phyloP scores from a whole-genome alignment of 2,329 filamentous ascomycete genomes.

The Sporothrix sp. region DNA sequence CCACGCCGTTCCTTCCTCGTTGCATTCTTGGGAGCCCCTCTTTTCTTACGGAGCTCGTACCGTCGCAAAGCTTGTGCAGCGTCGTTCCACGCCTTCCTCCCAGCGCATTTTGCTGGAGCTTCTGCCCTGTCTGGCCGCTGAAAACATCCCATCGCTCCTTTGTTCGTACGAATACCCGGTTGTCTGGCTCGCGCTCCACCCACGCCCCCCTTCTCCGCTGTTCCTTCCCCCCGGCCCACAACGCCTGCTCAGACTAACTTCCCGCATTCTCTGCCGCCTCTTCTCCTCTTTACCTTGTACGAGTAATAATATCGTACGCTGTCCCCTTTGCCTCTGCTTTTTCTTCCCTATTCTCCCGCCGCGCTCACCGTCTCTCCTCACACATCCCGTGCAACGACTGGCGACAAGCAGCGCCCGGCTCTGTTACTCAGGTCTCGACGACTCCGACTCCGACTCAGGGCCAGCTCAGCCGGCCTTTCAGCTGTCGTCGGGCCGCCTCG shows the following conservation, averaged over 20 bases:
- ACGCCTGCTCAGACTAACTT: conserved; percentile 1
- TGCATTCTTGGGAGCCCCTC: neutral
- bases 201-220: conserved; percentile 1
- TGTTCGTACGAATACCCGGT: neutral
- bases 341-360: neutral
- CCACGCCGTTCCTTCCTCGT: neutral
- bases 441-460: too few relatives aligned
- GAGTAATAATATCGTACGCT: too few relatives aligned
- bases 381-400: too few relatives aligned
- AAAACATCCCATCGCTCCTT: neutral
- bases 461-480: too few relatives aligned
- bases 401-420: too few relatives aligned
- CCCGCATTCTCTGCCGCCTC: neutral
- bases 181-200: neutral
- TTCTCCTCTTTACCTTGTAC: neutral
- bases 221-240: neutral
- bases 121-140: neutral
- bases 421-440: too few relatives aligned
- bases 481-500: too few relatives aligned
- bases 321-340: neutral
- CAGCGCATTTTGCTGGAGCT: too few relatives aligned
- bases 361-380: too few relatives aligned
- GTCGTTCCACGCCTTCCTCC: neutral
- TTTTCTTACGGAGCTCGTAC: neutral
- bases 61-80: neutral